Evolutionary conservation across 2,329 filamentous ascomycete genomes (phyloP).

Genomic region (Trichoderma arundinaceum): DNA sequence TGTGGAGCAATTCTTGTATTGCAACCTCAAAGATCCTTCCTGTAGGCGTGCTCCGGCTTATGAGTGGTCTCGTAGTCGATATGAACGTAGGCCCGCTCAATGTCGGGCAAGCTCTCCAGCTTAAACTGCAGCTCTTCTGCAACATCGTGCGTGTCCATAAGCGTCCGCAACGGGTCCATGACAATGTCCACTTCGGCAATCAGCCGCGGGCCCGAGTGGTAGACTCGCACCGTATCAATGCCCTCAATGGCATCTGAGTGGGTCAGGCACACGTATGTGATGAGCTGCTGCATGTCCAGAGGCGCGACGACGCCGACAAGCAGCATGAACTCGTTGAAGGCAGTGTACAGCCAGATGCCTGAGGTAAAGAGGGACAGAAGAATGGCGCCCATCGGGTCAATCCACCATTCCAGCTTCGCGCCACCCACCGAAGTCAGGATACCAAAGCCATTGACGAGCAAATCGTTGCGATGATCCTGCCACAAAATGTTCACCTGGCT

Average conservation of each 20-base stretch:
- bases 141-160: constrained; percentile 86
- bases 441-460: constrained; percentile 95
- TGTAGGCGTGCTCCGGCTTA: constrained; percentile 78
- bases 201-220: constrained; percentile 85
- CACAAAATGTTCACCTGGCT: constrained; percentile 90
- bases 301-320: constrained; percentile 89
- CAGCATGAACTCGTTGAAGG: constrained; percentile 86
- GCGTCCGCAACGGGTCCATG: constrained; percentile 76
- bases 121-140: constrained; percentile 95
- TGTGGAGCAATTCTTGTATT: neutral
- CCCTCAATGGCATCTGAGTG: constrained; percentile 81
- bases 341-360: constrained; percentile 80
- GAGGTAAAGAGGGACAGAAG: constrained; percentile 80
- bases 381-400: constrained; percentile 91
- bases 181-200: constrained; percentile 97
- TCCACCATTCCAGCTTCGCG: constrained; percentile 88
- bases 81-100: constrained; percentile 94
- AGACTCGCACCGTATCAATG: constrained; percentile 94
- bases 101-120: constrained; percentile 86
- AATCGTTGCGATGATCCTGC: constrained; percentile 96
- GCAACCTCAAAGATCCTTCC: constrained; percentile 61
- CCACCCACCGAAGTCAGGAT: constrained; percentile 91
- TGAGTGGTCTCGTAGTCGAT: constrained; percentile 97
- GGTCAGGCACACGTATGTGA: constrained; percentile 90
- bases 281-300: constrained; percentile 85